A percentile compares a stretch with the other conserved stretches of the same genome.
Evolutionary conservation across 352 stramenopile species (phyloP).

Genomic region (Phytophthora macrochlamydospora): DNA sequence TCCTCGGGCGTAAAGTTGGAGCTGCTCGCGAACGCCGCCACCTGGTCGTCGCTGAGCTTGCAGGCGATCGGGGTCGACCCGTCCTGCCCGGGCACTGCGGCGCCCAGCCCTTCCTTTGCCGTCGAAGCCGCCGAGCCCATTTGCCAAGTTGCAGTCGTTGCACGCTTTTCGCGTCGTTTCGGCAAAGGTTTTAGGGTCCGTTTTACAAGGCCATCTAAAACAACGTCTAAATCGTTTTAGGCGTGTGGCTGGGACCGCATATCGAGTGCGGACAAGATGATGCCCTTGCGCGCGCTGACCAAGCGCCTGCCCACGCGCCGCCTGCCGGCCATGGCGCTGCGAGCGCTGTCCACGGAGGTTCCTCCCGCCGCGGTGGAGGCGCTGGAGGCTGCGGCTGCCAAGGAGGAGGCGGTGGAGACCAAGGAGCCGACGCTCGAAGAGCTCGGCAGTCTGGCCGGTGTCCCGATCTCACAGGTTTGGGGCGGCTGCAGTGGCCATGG

Average conservation of each 20-base stretch:
- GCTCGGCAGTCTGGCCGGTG: constrained; percentile 55
- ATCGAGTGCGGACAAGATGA: constrained; percentile 41
- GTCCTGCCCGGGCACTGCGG: background rate
- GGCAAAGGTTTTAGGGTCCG: too few species aligned
- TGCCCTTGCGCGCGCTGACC: constrained; percentile 64
- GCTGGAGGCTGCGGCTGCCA: background rate
- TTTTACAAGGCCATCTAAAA: too few species aligned
- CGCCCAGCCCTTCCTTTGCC: constrained; percentile 47
- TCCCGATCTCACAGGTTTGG: constrained; percentile 59
- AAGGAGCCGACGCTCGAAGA: constrained; percentile 28
- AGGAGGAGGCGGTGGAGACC: constrained; percentile 20
- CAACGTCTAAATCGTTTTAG: too few species aligned
- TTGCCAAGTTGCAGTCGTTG: constrained; percentile 8
- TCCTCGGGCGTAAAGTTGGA: constrained; percentile 70
- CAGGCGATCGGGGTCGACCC: constrained; percentile 37
- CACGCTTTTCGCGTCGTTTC: constrained; percentile 20
- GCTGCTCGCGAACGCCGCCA: constrained; percentile 41
- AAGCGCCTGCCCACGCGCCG: constrained; percentile 28
- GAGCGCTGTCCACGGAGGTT: constrained; percentile 48
- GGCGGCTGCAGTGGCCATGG: background rate
- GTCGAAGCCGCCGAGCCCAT: constrained; percentile 77
- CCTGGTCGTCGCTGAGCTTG: constrained; percentile 59
- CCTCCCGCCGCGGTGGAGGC: constrained; percentile 3
- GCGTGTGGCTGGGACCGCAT: constrained; percentile 29
- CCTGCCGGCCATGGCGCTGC: constrained; percentile 33